phyloP scores from a whole-genome alignment of 108 stramenopile species.

The Nitzschia inconspicua region DNA sequence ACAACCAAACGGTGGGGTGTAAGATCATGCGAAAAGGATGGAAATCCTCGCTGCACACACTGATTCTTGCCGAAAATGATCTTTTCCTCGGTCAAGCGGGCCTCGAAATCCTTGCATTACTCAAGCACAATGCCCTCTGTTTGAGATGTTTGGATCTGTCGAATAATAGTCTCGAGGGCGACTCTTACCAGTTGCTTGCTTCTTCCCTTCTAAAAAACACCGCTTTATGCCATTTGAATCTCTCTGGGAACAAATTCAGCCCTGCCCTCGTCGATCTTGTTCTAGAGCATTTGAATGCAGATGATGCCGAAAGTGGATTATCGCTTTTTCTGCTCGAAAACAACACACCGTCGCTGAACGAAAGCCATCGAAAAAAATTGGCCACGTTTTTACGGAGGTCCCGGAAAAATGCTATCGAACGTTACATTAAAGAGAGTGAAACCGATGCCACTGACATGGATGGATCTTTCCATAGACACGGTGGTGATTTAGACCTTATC shows the following conservation, averaged over 20 bases:
- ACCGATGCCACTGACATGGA: neutral
- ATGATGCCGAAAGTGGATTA: conserved; percentile 30
- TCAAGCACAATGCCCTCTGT: conserved; percentile 45
- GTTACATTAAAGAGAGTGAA: conserved; percentile 14
- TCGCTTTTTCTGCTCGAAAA: conserved; percentile 43
- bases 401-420: conserved; percentile 29
- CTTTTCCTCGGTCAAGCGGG: conserved; percentile 39
- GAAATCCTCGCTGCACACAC: conserved; percentile 46
- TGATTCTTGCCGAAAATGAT: conserved; percentile 46
- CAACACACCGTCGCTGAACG: conserved; percentile 43
- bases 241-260: conserved; percentile 54
- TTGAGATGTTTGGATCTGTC: conserved; percentile 51
- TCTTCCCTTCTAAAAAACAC: conserved; percentile 42
- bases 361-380: conserved; percentile 12
- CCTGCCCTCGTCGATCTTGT: conserved; percentile 28
- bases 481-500: conserved; percentile 13
- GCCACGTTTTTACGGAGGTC: conserved; percentile 21
- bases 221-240: conserved; percentile 39
- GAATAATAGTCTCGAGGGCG: conserved; percentile 42
- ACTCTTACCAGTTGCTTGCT: conserved; percentile 29
- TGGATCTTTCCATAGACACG: conserved; percentile 2
- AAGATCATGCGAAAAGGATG: conserved; percentile 25
- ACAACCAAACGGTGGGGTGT: conserved; percentile 28
- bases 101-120: conserved; percentile 44
- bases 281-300: conserved; percentile 19